These are phyloP conservation scores for Eucalyptus curtisii DNA, from an alignment of 345 rosid species.

Conservation along the genomic window DNA sequence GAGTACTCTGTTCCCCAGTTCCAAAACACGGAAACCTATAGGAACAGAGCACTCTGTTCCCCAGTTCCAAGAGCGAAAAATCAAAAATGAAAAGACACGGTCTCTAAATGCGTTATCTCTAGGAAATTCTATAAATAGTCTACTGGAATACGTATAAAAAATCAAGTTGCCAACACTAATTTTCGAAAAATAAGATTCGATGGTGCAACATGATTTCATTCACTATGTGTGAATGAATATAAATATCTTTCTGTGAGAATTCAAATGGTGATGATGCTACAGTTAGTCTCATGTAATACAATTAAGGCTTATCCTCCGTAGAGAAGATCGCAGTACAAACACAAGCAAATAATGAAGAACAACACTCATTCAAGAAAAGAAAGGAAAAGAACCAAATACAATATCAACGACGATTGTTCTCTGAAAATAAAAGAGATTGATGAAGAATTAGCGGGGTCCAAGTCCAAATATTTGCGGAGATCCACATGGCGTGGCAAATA, in stretches of 20 bases:
- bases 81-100: not conserved
- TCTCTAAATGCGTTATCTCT: not conserved
- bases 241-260: too few relatives aligned
- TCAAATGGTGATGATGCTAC: not conserved
- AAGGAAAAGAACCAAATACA: not conserved
- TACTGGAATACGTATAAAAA: too few relatives aligned
- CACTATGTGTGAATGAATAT: too few relatives aligned
- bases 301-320: not conserved
- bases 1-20: not conserved
- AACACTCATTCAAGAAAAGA: not conserved
- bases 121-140: too few relatives aligned
- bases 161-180: too few relatives aligned
- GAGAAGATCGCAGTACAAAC: not conserved
- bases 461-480: not conserved
- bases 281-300: not conserved
- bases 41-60: not conserved
- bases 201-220: not conserved
- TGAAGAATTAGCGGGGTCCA: not conserved
- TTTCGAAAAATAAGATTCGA: not conserved
- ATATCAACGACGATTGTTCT: not conserved
- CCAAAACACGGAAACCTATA: not conserved
- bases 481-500: not conserved
- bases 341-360: not conserved
- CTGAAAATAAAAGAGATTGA: not conserved
- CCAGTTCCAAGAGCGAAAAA: not conserved